phyloP scores from a whole-genome alignment of 129 eudicot species.

The carrot (Daucus carota) region DH1_v3.0 NC_030384.2:34002501-34003000 shows the following conservation, averaged over 20 bases:
- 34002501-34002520: background rate
- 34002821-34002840: background rate
- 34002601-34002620: background rate
- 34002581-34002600: background rate
- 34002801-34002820: background rate
- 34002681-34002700: background rate
- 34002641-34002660: background rate
- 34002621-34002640: background rate
- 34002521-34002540: background rate
- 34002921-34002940: too few species aligned
- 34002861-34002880: too few species aligned
- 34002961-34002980: background rate
- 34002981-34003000: background rate
- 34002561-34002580: background rate
- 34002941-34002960: too few species aligned
- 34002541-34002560: background rate
- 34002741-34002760: background rate
- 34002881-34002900: too few species aligned
- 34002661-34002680: too few species aligned
- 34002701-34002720: background rate
- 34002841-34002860: background rate
- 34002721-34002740: background rate
- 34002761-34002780: background rate
- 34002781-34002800: background rate
- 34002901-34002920: too few species aligned